Conservation (phyloP, 1,284 basidiomycete genomes). For the Malassezia globosa region DNA sequence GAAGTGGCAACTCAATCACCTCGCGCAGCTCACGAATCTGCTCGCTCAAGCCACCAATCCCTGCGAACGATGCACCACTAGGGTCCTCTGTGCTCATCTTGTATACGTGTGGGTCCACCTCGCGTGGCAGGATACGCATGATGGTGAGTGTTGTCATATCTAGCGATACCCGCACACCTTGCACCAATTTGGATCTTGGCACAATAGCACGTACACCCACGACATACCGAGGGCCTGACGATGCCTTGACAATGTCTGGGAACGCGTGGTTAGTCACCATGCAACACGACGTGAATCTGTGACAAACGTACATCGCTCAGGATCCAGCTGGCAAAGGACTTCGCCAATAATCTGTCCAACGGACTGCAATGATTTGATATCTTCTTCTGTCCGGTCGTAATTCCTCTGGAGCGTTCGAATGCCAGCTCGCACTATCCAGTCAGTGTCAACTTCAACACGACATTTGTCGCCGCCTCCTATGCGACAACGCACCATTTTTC, state of each 20-base stretch:
- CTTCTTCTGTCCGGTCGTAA: constrained; percentile 92
- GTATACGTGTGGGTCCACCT: constrained; percentile 96
- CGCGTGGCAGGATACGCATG: constrained; percentile 86
- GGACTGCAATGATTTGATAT: constrained; percentile 96
- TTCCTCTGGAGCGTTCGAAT: constrained; percentile 71
- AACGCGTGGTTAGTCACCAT: not conserved
- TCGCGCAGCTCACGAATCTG: constrained; percentile 94
- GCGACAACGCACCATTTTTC: constrained; percentile 30
- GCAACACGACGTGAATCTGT: no score
- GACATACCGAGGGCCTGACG: constrained; percentile 93
- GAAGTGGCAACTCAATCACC: constrained; percentile 88
- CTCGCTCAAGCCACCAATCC: constrained; percentile 88
- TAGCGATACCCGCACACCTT: constrained; percentile 86
- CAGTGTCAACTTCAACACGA: no score
- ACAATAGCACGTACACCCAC: constrained; percentile 93
- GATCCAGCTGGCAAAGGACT: constrained; percentile 95
- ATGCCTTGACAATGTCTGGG: constrained; percentile 95
- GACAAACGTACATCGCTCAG: constrained; percentile 75
- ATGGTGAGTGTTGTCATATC: constrained; percentile 99
- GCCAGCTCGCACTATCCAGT: constrained; percentile 29
- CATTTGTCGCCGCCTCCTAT: no score
- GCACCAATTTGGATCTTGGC: constrained; percentile 82
- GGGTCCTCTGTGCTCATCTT: constrained; percentile 99
- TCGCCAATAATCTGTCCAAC: constrained; percentile 99
- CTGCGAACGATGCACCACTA: constrained; percentile 85